Conservation (phyloP, 106 monocot genomes). For the Agapanthus africanus region DNA sequence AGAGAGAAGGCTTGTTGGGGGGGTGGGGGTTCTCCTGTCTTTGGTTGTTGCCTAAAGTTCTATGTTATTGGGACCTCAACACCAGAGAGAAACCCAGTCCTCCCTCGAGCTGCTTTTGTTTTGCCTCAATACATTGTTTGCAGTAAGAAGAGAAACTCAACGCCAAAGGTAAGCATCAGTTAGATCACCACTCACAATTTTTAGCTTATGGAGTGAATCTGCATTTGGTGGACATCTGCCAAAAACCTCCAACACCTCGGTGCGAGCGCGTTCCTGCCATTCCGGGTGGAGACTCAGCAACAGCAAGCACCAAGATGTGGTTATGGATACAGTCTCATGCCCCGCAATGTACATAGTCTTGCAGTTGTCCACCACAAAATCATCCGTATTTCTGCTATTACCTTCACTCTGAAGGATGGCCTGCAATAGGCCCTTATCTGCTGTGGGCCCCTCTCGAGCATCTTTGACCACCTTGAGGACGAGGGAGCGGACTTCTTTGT, state of each 20-base stretch:
- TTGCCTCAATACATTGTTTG: too few relatives aligned
- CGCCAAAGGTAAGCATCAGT: not conserved
- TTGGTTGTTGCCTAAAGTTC: not conserved
- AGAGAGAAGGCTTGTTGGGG: too few relatives aligned
- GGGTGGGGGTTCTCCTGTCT: too few relatives aligned
- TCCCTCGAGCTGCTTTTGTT: too few relatives aligned
- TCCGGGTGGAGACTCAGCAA: conserved; percentile 52
- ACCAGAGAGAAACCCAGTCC: too few relatives aligned
- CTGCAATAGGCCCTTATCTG: conserved; percentile 32
- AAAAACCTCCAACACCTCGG: conserved; percentile 44
- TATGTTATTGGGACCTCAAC: too few relatives aligned
- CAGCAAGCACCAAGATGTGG: conserved; percentile 68
- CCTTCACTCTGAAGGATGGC: conserved; percentile 35
- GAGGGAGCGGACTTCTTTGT: conserved; percentile 30
- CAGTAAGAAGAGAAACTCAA: too few relatives aligned
- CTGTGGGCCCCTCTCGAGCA: not conserved
- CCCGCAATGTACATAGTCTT: conserved; percentile 84
- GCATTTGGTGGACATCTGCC: conserved; percentile 15
- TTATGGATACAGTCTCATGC: conserved; percentile 52
- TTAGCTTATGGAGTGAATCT: conserved; percentile 48
- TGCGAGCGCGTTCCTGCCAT: conserved; percentile 61
- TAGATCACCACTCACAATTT: conserved; percentile 28
- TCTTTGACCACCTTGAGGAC: conserved; percentile 39
- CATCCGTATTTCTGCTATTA: conserved; percentile 13
- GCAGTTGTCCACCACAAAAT: conserved; percentile 75